Evolutionary conservation across 805 yeast species (phyloP).

Genomic region (Yamadazyma laniorum): DNA sequence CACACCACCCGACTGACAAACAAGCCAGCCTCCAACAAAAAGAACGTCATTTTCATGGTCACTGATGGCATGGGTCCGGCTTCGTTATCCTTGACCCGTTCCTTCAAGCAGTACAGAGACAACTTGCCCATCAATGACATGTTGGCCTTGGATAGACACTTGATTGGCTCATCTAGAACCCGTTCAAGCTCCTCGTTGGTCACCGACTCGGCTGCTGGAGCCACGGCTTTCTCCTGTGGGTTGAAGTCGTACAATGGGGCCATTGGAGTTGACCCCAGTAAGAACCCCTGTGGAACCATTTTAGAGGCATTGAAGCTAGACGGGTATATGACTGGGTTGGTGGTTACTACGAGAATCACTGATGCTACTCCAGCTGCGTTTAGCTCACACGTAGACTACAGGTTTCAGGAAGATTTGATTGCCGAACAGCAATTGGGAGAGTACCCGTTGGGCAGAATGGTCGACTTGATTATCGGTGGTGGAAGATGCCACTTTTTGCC

Average conservation of each 20-base stretch:
- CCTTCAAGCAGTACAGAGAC: conserved; percentile 63
- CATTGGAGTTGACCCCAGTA: conserved; percentile 71
- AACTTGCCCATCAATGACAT: conserved; percentile 53
- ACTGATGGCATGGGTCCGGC: conserved; percentile 96
- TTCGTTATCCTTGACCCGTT: conserved; percentile 72
- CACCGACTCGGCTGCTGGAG: conserved; percentile 96
- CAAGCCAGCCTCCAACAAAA: conserved; percentile 36
- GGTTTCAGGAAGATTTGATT: conserved; percentile 78
- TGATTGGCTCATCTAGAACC: conserved; percentile 83
- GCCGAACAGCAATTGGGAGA: conserved; percentile 85
- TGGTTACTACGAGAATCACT: conserved; percentile 86
- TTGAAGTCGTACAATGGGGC: conserved; percentile 84
- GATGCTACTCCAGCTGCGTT: conserved; percentile 96
- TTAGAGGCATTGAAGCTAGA: conserved; percentile 81
- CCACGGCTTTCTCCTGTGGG: conserved; percentile 88
- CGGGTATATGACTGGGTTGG: conserved; percentile 82
- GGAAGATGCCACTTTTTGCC: conserved; percentile 84
- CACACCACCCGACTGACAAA: background rate
- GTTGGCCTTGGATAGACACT: conserved; percentile 60
- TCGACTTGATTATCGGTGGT: conserved; percentile 86
- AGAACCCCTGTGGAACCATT: conserved; percentile 78
- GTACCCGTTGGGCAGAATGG: conserved; percentile 68
- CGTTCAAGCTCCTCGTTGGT: conserved; percentile 74
- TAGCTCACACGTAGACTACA: conserved; percentile 68
- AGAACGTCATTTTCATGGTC: conserved; percentile 80